phyloP scores from a whole-genome alignment of 208 protist species.

The Leishmania amazonensis region DNA sequence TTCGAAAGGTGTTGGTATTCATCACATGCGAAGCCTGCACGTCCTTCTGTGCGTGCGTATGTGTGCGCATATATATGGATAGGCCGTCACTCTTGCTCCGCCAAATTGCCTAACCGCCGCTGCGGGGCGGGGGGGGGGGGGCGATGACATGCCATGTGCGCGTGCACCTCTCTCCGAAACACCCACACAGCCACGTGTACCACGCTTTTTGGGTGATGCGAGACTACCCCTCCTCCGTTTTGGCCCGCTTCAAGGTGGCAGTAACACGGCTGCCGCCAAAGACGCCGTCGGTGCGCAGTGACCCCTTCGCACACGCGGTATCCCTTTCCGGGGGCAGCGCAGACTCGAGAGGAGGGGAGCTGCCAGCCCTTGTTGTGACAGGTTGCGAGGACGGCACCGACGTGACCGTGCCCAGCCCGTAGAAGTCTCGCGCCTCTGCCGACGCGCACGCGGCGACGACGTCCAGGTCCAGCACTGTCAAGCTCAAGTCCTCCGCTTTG shows the following conservation, averaged over 20 bases:
- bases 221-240: slow-evolving; percentile 2
- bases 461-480: slow-evolving; percentile 33
- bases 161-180: neutral
- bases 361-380: neutral
- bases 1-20: neutral
- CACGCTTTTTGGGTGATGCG: slow-evolving; percentile 2
- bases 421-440: slow-evolving; percentile 25
- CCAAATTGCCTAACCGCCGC: neutral
- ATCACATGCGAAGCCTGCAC: neutral
- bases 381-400: neutral
- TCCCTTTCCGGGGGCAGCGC: neutral
- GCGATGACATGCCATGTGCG: neutral
- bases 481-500: slow-evolving; percentile 39
- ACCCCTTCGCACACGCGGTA: neutral
- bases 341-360: neutral
- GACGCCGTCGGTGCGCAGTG: neutral
- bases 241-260: neutral
- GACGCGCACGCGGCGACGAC: slow-evolving; percentile 16
- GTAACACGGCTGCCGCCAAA: neutral
- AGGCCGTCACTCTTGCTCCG: neutral
- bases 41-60: neutral
- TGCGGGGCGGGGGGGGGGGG: neutral
- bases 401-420: slow-evolving; percentile 15
- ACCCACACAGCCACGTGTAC: neutral
- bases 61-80: neutral